Conservation (phyloP, 2,329 filamentous ascomycete genomes). For the Corynespora cassiicola region DNA sequence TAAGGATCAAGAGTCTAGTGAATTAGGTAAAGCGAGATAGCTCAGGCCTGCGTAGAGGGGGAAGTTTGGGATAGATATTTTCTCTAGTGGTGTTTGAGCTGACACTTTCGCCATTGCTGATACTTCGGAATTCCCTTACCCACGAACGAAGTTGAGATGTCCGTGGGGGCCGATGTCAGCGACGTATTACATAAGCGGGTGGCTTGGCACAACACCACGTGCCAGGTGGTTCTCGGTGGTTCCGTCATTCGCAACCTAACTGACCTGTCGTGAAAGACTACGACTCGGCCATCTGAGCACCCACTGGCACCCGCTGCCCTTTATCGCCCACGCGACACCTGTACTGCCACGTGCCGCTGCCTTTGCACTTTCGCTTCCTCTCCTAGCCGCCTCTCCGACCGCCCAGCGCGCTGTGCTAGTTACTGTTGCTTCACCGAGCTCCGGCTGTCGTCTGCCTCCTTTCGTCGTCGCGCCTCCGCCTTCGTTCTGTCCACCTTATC, state of each 20-base stretch:
- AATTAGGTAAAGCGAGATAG: no score
- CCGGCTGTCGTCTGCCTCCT: slow-evolving; percentile 14
- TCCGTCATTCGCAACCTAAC: slow-evolving; percentile 3
- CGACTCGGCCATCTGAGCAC: neutral
- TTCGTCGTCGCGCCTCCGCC: slow-evolving; percentile 5
- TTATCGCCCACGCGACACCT: slow-evolving; percentile 9
- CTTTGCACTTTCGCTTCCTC: neutral
- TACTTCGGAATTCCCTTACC: no score
- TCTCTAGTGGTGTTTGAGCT: no score
- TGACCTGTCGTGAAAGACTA: slow-evolving; percentile 2
- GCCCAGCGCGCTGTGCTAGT: neutral
- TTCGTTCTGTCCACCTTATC: slow-evolving; percentile 3
- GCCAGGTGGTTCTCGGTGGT: slow-evolving; percentile 5
- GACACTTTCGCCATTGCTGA: no score
- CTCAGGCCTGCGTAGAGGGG: no score
- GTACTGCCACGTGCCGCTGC: neutral
- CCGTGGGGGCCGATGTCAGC: no score
- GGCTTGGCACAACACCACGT: slow-evolving; percentile 13
- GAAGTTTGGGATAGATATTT: no score
- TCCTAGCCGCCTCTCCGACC: neutral
- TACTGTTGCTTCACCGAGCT: neutral
- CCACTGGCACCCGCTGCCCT: no score
- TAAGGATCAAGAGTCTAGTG: no score
- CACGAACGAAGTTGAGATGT: no score
- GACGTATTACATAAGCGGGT: slow-evolving; percentile 4